Base-by-base conservation (phyloP, 805 yeast genomes). In the Lipomyces sp. region DNA sequence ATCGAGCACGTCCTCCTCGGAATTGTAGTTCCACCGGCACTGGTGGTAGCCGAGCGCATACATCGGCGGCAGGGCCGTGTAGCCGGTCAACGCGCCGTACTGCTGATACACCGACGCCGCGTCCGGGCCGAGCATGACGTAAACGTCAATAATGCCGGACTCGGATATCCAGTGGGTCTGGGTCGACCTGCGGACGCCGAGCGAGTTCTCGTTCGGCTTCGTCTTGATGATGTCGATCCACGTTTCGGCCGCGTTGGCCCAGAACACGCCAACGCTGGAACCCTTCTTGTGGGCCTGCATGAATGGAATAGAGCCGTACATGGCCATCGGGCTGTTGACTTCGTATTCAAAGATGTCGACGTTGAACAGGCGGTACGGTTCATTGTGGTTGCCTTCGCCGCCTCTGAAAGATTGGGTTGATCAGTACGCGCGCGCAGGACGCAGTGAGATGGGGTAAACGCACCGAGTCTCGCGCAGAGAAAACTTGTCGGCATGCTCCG, bases 341-440 rank as follows among this genome's bases (percentile, higher is more conserved):
- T 86, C 95, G 65, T 93, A 93, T 68, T 93, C 97, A 68, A 93
- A 93, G 32, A 91, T 91, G 66, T 93, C 99, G 26, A 90, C 97
- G 61, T 93, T 91, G 73, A 71, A 93, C 38, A 93, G 71, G 39
- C 98, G 75, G 67, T 93, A 93, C 2, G 98, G 98, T 47, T 83
- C 85, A 1, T 70, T 50, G 39, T 61, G 68, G 35, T 58, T 62
- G 6, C 62, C 66, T 14, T 65, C 65, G 1, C 57, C 49, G 1
- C 66, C 65, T 21, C 62, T 63, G 39, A 24, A 14, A 2, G 18
- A 34, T 5, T 26, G n/a, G n/a, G 29, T 26, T 26, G 10, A 26
- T 26, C 29, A 2, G 21, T n/a, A n/a, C n/a, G n/a, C n/a, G n/a
- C n/a, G n/a, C n/a, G n/a, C n/a, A n/a, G n/a, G n/a, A n/a, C n/a